Conservation (phyloP, 2,329 filamentous ascomycete genomes). For the Colletotrichum coccodes region DNA sequence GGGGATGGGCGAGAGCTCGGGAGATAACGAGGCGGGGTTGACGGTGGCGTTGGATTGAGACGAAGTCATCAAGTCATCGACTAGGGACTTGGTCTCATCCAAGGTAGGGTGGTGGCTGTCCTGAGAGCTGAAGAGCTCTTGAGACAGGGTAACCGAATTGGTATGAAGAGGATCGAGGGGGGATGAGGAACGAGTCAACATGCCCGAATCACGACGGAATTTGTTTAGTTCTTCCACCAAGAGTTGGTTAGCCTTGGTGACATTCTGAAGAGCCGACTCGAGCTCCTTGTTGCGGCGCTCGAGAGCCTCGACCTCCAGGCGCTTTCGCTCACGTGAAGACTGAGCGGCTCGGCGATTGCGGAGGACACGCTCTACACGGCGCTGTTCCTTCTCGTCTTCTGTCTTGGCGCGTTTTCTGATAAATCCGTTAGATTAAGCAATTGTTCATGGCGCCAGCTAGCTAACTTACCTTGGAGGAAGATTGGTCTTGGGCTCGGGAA, state of each 20-base stretch:
- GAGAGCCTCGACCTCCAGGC: conserved; percentile 86
- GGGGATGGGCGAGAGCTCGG: conserved; percentile 62
- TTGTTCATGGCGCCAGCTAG: not conserved
- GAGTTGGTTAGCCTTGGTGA: conserved; percentile 63
- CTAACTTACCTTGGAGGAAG: conserved; percentile 81
- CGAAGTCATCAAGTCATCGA: conserved; percentile 56
- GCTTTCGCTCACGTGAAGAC: conserved; percentile 94
- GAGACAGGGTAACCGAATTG: conserved; percentile 66
- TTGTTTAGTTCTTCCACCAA: conserved; percentile 62
- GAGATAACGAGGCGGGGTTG: conserved; percentile 70
- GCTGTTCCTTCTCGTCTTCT: conserved; percentile 98
- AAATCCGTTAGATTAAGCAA: conserved; percentile 28
- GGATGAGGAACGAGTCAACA: conserved; percentile 51
- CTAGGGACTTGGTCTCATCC: conserved; percentile 45
- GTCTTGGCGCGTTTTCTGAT: conserved; percentile 95
- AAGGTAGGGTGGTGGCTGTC: conserved; percentile 45
- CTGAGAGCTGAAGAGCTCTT: conserved; percentile 65
- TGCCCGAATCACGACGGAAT: conserved; percentile 56
- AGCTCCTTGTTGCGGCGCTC: conserved; percentile 80
- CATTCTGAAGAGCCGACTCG: conserved; percentile 69
- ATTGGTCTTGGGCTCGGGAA: conserved; percentile 96
- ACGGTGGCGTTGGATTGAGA: conserved; percentile 60
- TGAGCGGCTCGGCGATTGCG: conserved; percentile 96
- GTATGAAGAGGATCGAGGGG: conserved; percentile 54
- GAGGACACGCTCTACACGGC: conserved; percentile 95